Evolutionary conservation across 257 asterid species (phyloP), one percentile per base, ranked within the genome.

Genomic region (Fraxinus americana): DNA sequence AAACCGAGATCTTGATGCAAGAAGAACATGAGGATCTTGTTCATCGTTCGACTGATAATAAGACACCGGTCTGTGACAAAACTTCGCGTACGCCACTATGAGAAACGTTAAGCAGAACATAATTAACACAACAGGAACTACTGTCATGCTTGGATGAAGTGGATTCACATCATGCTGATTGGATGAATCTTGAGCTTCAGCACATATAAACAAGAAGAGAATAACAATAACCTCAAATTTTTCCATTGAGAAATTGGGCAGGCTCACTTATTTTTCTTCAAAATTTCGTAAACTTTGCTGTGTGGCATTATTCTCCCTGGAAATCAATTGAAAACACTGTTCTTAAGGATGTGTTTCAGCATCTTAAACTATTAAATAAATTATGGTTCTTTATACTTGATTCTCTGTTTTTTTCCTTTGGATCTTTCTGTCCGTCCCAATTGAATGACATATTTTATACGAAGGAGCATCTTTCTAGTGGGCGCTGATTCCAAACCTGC

Each of bases 41-140:
- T 17, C 72, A 21, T 57, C 71, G 3, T 63, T 27, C 4, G 66
- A 63, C 34, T 25, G 54, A 52, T 2, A 45, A 48, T 59, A 43
- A 14, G 72, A 70, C 1, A n/a, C 32, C 2, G 13, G 65, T 4
- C 50, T 38, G 29, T 71, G 78, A 14, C 89, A 84, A 85, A 80
- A 86, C 45, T 86, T 90, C 7, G 86, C 90, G 3, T 80, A 89
- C 17, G 78, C 88, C 3, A 89, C 75, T 17, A 89, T 73, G 73
- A 83, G 75, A 34, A 90, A 81, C 3, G 86, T 83, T 10, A 87
- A 4, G 36, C 77, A 74, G 74, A 86, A 82, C 86, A 86, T 79
- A 30, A 81, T 74, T 7, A 77, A 63, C 2, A 90, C 81, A 7
- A 72, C 74, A 5, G 89, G 74, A 14, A 85, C 84, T 4, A 74